These are phyloP conservation scores for Aristolochia fimbriata DNA, from an alignment of 164 flowering plant species.

Conservation along the genomic window DNA sequence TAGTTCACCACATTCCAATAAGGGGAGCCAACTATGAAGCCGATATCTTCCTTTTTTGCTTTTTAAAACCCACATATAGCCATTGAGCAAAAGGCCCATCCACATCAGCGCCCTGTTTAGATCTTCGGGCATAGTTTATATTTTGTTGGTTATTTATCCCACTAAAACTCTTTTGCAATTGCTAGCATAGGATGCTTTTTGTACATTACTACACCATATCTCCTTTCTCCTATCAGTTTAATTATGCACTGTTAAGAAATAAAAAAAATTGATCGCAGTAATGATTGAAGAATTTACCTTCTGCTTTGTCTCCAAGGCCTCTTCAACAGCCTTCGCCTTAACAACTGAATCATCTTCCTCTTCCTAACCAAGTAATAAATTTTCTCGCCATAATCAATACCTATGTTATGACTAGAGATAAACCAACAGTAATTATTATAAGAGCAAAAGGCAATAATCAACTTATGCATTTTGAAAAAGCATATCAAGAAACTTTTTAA, in stretches of 20 bases:
- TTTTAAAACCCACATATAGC: too few species aligned
- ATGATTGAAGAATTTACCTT: conserved; percentile 34
- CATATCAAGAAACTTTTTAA: neutral
- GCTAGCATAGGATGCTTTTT: neutral
- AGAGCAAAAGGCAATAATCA: neutral
- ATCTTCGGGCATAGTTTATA: too few species aligned
- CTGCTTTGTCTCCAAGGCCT: conserved; percentile 60
- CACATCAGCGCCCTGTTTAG: too few species aligned
- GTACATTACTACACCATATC: neutral
- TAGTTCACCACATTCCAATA: too few species aligned
- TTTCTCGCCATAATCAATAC: neutral
- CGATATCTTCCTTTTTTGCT: too few species aligned
- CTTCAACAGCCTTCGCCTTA: conserved; percentile 82
- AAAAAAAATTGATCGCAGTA: neutral
- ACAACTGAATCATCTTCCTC: conserved; percentile 58
- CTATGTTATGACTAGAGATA: neutral
- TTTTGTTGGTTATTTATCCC: too few species aligned
- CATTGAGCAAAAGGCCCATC: too few species aligned
- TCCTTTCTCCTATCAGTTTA: neutral
- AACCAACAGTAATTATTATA: neutral
- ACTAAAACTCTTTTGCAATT: neutral
- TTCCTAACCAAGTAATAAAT: conserved; percentile 31
- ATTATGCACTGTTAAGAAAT: neutral
- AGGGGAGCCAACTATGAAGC: too few species aligned
- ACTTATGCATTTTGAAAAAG: neutral